Evolutionary conservation across 2,329 filamentous ascomycete species (phyloP), one percentile per base, ranked within the genome.

Genomic region (Fusarium algeriense): DNA sequence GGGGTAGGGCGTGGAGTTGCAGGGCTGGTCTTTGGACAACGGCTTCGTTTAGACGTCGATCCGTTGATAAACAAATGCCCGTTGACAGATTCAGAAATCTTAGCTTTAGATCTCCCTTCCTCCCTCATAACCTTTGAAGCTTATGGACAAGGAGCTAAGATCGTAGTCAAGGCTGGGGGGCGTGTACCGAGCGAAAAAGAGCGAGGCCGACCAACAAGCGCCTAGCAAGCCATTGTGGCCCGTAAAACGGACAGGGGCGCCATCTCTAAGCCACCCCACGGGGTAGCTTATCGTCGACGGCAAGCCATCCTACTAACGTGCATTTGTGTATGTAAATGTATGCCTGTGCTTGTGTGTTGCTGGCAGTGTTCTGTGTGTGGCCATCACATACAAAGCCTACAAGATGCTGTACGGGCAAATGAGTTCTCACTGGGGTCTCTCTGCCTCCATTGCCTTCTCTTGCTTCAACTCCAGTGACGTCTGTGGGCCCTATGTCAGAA

Each of bases 41-140:
- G 67, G 53, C 55, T 64, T 75, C 53, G 64, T 62, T 68, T 67
- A 54, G 58, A 67, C 50, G 54, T 30, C 67, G 61, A 68, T 76
- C 74, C 57, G 55, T 74, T 69, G 64, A 72, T 71, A 75, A 69
- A 67, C 66, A 74, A 61, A 67, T 71, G 60, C 60, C 69, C 54
- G 61, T 65, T 58, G 55, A 63, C 67, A 71, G 62, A 71, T 69
- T 54, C 60, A 74, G 62, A 58, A 68, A 54, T 60, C 41, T 70
- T 54, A 40, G 63, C 60, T 75, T 52, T 44, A 65, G 61, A 74
- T 71, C 60, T 40, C 68, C 41, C 32, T 44, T 65, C 46, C 46
- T 60, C 60, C 52, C 60, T 66, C 66, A 71, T 64, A 69, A 67
- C 64, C 52, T 53, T 63, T 67, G 56, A 65, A 74, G 60, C 48